phyloP scores from a whole-genome alignment of 306 rosid genomes.

The Acacia confusa region DNA sequence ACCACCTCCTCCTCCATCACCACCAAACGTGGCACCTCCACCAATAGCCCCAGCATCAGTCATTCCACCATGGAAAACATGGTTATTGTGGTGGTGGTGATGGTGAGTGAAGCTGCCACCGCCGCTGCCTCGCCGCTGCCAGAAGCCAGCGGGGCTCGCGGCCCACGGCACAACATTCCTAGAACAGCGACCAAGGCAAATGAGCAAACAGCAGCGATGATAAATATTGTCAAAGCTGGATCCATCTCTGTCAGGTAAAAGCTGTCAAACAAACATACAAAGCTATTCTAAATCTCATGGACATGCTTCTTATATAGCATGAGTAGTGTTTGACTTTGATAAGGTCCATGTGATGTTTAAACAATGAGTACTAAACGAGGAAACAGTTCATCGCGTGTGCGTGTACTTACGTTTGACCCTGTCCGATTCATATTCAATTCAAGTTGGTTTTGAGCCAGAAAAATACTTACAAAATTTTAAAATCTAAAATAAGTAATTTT shows the following conservation, averaged over 20 bases:
- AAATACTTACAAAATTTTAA: background rate
- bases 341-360: background rate
- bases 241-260: conserved; percentile 22
- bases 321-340: background rate
- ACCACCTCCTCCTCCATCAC: background rate
- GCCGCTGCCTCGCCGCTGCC: conserved; percentile 11
- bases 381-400: background rate
- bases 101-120: background rate
- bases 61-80: background rate
- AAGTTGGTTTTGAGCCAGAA: background rate
- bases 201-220: conserved; percentile 13
- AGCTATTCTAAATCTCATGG: background rate
- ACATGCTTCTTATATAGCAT: background rate
- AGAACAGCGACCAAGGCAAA: background rate
- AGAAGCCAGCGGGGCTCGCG: background rate
- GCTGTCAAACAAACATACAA: background rate
- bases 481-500: background rate
- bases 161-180: conserved; percentile 13
- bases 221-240: conserved; percentile 13
- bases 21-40: background rate
- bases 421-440: background rate
- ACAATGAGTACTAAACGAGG: background rate
- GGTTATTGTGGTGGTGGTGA: background rate
- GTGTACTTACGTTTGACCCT: background rate
- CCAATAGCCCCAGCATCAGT: background rate